phyloP scores from a whole-genome alignment of 345 rosid species.

The Melastoma malabathricum region DNA sequence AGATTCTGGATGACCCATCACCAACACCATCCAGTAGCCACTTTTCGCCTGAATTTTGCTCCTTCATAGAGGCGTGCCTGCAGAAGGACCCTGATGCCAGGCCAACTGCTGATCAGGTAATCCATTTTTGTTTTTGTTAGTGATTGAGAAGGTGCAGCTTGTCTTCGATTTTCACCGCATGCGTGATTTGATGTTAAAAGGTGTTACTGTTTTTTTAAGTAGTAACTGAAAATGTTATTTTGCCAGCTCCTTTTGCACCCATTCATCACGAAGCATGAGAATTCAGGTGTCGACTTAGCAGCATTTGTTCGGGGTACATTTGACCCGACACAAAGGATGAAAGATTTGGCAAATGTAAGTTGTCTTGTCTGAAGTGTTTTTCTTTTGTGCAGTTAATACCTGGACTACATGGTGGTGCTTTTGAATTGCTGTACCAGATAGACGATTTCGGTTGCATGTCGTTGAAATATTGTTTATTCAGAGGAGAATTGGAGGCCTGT shows the following conservation, averaged over 20 bases:
- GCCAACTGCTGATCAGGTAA: slow-evolving; percentile 91
- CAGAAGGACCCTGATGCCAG: slow-evolving; percentile 71
- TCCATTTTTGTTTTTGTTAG: not conserved
- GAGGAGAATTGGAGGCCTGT: too few relatives aligned
- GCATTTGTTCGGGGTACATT: slow-evolving; percentile 64
- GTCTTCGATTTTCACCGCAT: too few relatives aligned
- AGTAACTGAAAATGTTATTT: not conserved
- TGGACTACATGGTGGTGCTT: not conserved
- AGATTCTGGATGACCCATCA: slow-evolving; percentile 95
- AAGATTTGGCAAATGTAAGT: slow-evolving; percentile 94
- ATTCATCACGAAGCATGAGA: slow-evolving; percentile 58
- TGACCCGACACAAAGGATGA: slow-evolving; percentile 77
- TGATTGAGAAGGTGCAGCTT: not conserved
- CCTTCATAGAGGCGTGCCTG: slow-evolving; percentile 78
- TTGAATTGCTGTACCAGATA: too few relatives aligned
- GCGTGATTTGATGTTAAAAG: too few relatives aligned
- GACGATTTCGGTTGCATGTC: too few relatives aligned
- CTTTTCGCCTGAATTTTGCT: slow-evolving; percentile 79
- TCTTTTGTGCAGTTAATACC: not conserved
- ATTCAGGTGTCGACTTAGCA: slow-evolving; percentile 50
- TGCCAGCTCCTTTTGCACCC: slow-evolving; percentile 84
- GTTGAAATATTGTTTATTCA: too few relatives aligned
- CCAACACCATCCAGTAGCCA: slow-evolving; percentile 60
- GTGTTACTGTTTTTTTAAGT: too few relatives aligned
- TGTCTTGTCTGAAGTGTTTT: not conserved